These are phyloP conservation scores for Westerdykella aurantiaca DNA, from an alignment of 2,329 filamentous ascomycete species.

Conservation along the genomic window DNA sequence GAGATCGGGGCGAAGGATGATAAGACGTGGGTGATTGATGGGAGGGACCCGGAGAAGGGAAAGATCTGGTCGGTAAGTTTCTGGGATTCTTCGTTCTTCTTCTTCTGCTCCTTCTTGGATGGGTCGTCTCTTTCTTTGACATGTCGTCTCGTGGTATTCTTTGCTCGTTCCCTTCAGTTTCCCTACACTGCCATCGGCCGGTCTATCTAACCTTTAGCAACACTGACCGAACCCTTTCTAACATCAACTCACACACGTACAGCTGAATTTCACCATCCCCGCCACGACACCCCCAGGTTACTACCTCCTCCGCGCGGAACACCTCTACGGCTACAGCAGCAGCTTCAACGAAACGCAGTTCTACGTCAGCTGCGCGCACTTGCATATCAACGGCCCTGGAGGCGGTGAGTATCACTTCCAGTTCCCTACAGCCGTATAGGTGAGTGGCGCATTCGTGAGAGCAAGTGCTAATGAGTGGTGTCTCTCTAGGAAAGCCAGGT, in stretches of 20 bases:
- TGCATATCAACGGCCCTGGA: constrained; percentile 5
- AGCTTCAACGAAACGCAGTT: constrained; percentile 10
- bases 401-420: not conserved
- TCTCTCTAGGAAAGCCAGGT: constrained; percentile 1
- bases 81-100: no score
- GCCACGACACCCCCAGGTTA: constrained; percentile 6
- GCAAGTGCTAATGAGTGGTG: no score
- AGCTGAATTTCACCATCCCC: constrained; percentile 12
- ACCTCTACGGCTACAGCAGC: constrained; percentile 7
- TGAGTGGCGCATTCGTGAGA: no score
- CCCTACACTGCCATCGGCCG: no score
- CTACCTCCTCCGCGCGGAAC: constrained; percentile 10
- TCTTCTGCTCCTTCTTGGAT: no score
- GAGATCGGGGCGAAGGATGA: not conserved
- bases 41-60: not conserved
- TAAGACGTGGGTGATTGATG: not conserved
- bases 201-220: no score
- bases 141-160: no score
- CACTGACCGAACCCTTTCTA: not conserved
- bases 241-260: not conserved
- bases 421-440: no score
- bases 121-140: no score
- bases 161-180: no score
- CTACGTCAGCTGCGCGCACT: constrained; percentile 11
- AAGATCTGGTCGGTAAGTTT: no score